phyloP scores from a whole-genome alignment of 2,329 filamentous ascomycete genomes.

The Penicillium sp. region DNA sequence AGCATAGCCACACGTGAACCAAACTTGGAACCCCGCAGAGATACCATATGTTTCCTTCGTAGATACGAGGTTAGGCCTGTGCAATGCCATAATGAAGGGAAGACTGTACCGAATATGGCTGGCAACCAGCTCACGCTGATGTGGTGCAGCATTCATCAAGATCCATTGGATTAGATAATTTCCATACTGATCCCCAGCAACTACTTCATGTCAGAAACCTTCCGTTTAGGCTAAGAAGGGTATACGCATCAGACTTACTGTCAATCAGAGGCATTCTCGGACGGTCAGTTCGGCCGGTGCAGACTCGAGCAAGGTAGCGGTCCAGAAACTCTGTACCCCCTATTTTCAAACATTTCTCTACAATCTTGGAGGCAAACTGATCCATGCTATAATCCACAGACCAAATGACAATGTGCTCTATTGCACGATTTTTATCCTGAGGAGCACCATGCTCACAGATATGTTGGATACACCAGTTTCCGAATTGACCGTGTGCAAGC shows the following conservation, averaged over 20 bases:
- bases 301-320: slow-evolving; percentile 87
- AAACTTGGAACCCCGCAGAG: slow-evolving; percentile 93
- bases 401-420: slow-evolving; percentile 89
- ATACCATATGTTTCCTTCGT: slow-evolving; percentile 91
- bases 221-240: too few relatives aligned
- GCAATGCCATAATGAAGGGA: too few relatives aligned
- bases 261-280: slow-evolving; percentile 95
- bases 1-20: slow-evolving; percentile 97
- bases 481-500: slow-evolving; percentile 93
- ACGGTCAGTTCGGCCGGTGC: slow-evolving; percentile 78
- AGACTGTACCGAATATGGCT: slow-evolving; percentile 64
- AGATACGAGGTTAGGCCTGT: too few relatives aligned
- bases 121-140: slow-evolving; percentile 87
- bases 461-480: slow-evolving; percentile 99
- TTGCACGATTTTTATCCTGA: slow-evolving; percentile 80
- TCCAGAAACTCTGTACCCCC: slow-evolving; percentile 81
- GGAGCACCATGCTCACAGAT: slow-evolving; percentile 93
- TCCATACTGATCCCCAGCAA: slow-evolving; percentile 95
- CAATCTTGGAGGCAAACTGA: slow-evolving; percentile 96
- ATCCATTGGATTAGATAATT: slow-evolving; percentile 99
- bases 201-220: too few relatives aligned
- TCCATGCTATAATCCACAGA: slow-evolving; percentile 97
- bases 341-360: slow-evolving; percentile 98
- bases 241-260: slow-evolving; percentile 57
- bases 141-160: slow-evolving; percentile 72